phyloP scores from a whole-genome alignment of 345 rosid species.

The Aethionema arabicum region DNA sequence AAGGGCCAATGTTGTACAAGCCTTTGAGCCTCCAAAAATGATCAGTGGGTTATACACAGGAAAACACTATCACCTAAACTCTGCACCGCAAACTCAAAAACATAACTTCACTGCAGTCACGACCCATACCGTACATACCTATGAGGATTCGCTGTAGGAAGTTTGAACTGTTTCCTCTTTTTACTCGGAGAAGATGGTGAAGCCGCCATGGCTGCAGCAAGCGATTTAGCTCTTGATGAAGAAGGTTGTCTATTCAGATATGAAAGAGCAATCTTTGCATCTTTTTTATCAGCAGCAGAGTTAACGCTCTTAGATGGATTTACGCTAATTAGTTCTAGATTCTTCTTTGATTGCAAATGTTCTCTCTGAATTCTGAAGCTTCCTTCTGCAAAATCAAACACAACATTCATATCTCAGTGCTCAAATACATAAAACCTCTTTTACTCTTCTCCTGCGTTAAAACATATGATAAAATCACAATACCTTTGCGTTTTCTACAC shows the following conservation, averaged over 20 bases:
- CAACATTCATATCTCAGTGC: background rate
- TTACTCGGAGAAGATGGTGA: background rate
- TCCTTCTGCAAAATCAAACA: slow-evolving; percentile 40
- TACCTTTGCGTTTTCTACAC: slow-evolving; percentile 38
- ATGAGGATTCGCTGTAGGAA: background rate
- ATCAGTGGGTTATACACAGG: too few relatives aligned
- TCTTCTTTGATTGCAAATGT: slow-evolving; percentile 42
- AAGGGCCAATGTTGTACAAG: too few relatives aligned
- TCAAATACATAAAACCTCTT: background rate
- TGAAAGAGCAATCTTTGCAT: slow-evolving; percentile 44
- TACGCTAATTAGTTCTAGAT: slow-evolving; percentile 13
- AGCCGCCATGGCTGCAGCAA: slow-evolving; percentile 38
- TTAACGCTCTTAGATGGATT: slow-evolving; percentile 19
- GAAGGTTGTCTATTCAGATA: slow-evolving; percentile 35
- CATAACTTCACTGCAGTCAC: too few relatives aligned
- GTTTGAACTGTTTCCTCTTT: slow-evolving; percentile 1
- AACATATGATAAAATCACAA: background rate
- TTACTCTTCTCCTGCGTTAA: background rate
- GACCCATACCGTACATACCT: background rate
- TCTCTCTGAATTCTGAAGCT: slow-evolving; percentile 18
- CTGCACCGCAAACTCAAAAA: background rate
- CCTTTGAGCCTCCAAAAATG: too few relatives aligned
- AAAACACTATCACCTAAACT: background rate
- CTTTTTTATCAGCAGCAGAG: slow-evolving; percentile 22
- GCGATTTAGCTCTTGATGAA: slow-evolving; percentile 28